Base-by-base conservation (phyloP, 345 rosid genomes). In the Brassica juncea region DNA sequence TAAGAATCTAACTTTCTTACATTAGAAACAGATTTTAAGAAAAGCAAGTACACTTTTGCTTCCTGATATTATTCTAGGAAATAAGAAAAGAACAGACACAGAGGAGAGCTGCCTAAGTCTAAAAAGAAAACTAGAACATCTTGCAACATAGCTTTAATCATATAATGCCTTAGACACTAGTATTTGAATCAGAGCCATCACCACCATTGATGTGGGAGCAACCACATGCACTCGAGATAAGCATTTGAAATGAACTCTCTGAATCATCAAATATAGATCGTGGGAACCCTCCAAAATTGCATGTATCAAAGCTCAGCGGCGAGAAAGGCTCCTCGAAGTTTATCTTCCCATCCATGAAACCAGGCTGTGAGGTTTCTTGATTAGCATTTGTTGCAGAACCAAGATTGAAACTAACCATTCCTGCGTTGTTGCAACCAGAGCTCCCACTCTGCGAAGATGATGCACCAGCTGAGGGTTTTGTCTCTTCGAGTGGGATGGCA, bases 401-500 rank as follows among this genome's bases (percentile, higher is more conserved):
- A 4, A 77, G 63, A 73, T 77, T 85, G 68, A 75, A 80, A 5
- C 73, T 60, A 19, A 75, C 76, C 83, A 80, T 75, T 21, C 73
- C 80, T 21, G 30, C 12, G 54, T 70, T 70, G 44, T 37, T 37
- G 19, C 81, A 84, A 74, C 82, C 86, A 54, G 71, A 82, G 63
- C 71, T 83, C 19, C 81, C 91, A 64, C 81, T 79, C 68, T 73
- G 86, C 54, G 77, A 85, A 28, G 87, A 85, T 71, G 88, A 85
- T 73, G 86, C 61, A 35, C 70, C 85, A 3, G 72, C 77, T 6
- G 84, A 73, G 28, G 75, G 71, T 78, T 88, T 89, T 8, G 66
- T 83, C 68, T 92, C 99, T 28, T 95, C 98, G 0, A 84, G 84
- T 49, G 96, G 89, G 37, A 95, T 91, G 0, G 97, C 98, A 16